These are phyloP conservation scores for Panicum virgatum DNA, from an alignment of 202 grass and related monocot genomes.

Conservation along the genomic window DNA sequence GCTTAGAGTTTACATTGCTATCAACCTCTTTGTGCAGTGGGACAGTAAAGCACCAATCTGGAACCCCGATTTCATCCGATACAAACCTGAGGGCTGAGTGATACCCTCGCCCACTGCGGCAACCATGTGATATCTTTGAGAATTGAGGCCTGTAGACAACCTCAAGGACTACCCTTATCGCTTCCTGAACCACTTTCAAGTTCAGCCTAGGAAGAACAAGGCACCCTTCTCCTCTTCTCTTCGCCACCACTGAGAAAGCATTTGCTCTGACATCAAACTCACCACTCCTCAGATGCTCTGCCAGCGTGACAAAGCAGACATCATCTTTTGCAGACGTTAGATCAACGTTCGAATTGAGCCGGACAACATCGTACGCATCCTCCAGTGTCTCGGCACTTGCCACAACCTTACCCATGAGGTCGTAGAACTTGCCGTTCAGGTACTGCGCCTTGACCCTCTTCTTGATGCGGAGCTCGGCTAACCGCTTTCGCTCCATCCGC, in stretches of 20 bases:
- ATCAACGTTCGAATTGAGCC: slow-evolving; percentile 68
- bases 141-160: slow-evolving; percentile 82
- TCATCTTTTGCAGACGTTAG: slow-evolving; percentile 45
- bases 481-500: slow-evolving; percentile 68
- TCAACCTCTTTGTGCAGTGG: slow-evolving; percentile 75
- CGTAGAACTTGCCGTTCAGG: slow-evolving; percentile 64
- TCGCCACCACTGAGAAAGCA: slow-evolving; percentile 39
- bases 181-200: slow-evolving; percentile 85
- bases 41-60: slow-evolving; percentile 86
- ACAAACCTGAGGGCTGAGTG: slow-evolving; percentile 69
- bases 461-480: slow-evolving; percentile 77
- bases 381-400: slow-evolving; percentile 55
- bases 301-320: slow-evolving; percentile 57
- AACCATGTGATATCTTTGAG: slow-evolving; percentile 94
- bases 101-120: slow-evolving; percentile 67
- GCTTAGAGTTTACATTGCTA: slow-evolving; percentile 52
- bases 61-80: slow-evolving; percentile 59
- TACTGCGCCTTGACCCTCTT: slow-evolving; percentile 79
- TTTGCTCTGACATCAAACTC: slow-evolving; percentile 56
- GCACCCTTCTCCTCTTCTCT: slow-evolving; percentile 37
- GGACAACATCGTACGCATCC: slow-evolving; percentile 77
- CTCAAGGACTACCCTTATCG: slow-evolving; percentile 72
- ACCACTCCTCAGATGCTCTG: slow-evolving; percentile 53
- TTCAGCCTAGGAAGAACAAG: slow-evolving; percentile 81
- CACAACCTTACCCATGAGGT: slow-evolving; percentile 66